Base-by-base conservation (phyloP, 352 stramenopile species). In the Pythium scleroteichum region DNA sequence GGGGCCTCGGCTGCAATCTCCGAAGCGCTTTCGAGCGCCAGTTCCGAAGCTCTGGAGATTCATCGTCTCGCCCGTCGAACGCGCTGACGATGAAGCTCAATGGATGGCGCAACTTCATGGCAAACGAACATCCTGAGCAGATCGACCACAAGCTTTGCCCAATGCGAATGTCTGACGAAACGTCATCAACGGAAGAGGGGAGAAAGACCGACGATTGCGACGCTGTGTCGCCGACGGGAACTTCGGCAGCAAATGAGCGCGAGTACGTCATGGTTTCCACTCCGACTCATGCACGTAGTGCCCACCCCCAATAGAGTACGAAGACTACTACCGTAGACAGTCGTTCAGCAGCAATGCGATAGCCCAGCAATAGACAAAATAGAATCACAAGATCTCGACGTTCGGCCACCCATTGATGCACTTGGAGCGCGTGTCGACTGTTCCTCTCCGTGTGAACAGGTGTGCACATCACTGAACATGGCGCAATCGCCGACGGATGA, bases 81-180 rank as follows among this genome's bases (percentile, higher is more conserved):
- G 42, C 51, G 51, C 32, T 68, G 51, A 51, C 66, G 5, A 63
- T 78, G n/a, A 75, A 68, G 56, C 63, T 78, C n/a, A 62, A 75
- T 26, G 67, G 61, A 33, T 78, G 70, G 70, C 60, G 63, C 14
- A 55, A 60, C 33, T 40, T 69, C 45, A 59, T 61, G 10, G 38
- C 42, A 13, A 60, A 49, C 45, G 58, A 62, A 24, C 41, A 62
- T 19, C 62, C 68, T 20, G 49, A 41, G 1, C 42, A 62, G 13
- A 6, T 78, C 26, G 66, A 75, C 50, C 66, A 72, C 50, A 62
- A 67, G 51, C 53, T 32, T 22, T 73, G 70, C 41, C 67, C 49
- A 22, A 23, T 55, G 29, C 49, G 49, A 14, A 33, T 27, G 29
- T 55, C 32, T 3, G 51, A 47, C 26, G 20, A 39, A 27, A 20